A percentile compares a stretch with the other conserved stretches of the same genome.
Evolutionary conservation across 73 alveolate genomes (phyloP).

Genomic region (Paramecium biaurelia): DNA sequence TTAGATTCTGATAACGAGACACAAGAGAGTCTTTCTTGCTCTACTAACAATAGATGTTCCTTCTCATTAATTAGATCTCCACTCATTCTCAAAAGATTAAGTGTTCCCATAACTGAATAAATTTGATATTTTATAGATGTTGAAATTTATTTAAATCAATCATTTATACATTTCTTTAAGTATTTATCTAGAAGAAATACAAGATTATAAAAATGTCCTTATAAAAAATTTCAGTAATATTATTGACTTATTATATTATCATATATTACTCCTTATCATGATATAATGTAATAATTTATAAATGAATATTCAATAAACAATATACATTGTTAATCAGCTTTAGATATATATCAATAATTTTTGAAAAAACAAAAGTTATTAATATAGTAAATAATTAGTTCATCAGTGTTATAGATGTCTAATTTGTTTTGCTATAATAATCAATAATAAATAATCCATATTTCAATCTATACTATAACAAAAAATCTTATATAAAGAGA

Average conservation of each 20-base stretch:
- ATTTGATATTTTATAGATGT: background rate
- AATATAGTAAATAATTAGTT: no score
- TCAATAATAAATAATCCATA: background rate
- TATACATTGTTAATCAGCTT: background rate
- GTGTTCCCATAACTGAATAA: background rate
- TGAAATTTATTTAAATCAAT: background rate
- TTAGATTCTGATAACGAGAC: slow-evolving; percentile 28
- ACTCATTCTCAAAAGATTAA: slow-evolving; percentile 22
- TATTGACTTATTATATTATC: background rate
- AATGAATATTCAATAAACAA: background rate
- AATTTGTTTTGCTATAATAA: no score
- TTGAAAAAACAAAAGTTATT: background rate
- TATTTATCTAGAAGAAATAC: background rate
- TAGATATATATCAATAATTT: no score
- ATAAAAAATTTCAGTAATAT: background rate
- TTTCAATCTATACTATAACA: background rate
- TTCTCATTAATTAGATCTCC: background rate
- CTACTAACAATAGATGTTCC: background rate
- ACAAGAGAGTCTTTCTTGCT: background rate
- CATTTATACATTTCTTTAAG: background rate
- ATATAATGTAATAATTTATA: background rate
- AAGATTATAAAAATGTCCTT: background rate
- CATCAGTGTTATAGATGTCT: background rate
- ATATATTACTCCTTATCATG: background rate
- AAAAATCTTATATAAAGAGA: background rate